These are phyloP conservation scores for Podochytrium sp. DNA, from an alignment of 192 early-diverging fungal genomes.

Conservation along the genomic window DNA sequence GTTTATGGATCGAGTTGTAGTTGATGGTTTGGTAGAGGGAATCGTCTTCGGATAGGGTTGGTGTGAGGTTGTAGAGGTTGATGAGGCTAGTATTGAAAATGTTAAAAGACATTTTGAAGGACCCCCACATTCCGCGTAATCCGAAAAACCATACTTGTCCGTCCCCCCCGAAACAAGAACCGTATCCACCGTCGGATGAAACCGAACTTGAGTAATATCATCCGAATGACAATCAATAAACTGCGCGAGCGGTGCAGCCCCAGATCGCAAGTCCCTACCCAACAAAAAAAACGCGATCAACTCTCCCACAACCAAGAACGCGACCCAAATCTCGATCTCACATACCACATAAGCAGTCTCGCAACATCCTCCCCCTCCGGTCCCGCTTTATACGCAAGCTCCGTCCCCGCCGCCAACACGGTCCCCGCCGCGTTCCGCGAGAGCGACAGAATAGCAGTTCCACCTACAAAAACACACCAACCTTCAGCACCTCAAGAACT, in stretches of 20 bases:
- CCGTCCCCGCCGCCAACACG: conserved; percentile 45
- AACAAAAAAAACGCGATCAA: background rate
- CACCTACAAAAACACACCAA: conserved; percentile 14
- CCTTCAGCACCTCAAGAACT: background rate
- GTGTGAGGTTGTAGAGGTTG: conserved; percentile 75
- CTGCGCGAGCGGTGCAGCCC: conserved; percentile 13
- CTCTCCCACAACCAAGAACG: too few relatives aligned
- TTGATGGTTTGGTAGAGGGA: conserved; percentile 83
- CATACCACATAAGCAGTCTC: conserved; percentile 45
- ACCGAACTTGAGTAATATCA: conserved; percentile 56
- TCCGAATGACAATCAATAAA: conserved; percentile 60
- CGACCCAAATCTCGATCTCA: background rate
- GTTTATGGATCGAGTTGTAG: conserved; percentile 76
- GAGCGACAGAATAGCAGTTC: conserved; percentile 40
- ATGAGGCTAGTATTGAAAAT: conserved; percentile 35
- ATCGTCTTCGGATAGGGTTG: conserved; percentile 83
- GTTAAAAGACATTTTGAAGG: background rate
- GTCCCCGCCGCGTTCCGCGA: conserved; percentile 35
- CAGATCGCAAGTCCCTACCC: conserved; percentile 42
- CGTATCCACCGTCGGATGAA: conserved; percentile 47
- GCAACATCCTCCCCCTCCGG: conserved; percentile 48
- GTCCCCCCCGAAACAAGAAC: conserved; percentile 53
- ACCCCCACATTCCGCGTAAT: background rate
- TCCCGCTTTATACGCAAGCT: conserved; percentile 33
- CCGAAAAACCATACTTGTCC: conserved; percentile 29